phyloP scores from a whole-genome alignment of 2,329 filamentous ascomycete genomes.

The Alternaria solani region DNA sequence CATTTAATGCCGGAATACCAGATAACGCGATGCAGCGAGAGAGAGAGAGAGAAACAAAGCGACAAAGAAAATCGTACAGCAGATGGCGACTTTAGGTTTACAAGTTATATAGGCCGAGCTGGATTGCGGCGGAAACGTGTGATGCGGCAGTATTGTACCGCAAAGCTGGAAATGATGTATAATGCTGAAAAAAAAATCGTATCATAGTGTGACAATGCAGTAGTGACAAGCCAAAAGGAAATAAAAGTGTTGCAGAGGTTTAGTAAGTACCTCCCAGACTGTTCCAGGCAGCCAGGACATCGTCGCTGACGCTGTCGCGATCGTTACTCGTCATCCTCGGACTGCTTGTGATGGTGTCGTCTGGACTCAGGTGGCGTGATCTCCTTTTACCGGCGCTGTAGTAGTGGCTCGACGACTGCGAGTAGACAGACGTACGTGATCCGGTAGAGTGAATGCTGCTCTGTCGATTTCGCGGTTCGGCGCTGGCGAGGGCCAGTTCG shows the following conservation, averaged over 20 bases:
- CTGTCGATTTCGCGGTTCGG: constrained; percentile 26
- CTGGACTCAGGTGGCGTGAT: constrained; percentile 30
- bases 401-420: constrained; percentile 17
- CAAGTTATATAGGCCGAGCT: constrained; percentile 1
- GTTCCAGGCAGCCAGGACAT: constrained; percentile 58
- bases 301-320: constrained; percentile 54
- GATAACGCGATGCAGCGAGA: not conserved
- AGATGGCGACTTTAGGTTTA: constrained; percentile 1
- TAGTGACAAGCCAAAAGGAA: not conserved
- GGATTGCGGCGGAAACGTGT: not conserved
- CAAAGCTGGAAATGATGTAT: not conserved
- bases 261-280: constrained; percentile 53
- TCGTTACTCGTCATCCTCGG: constrained; percentile 20
- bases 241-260: not conserved
- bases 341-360: constrained; percentile 35
- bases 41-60: not conserved
- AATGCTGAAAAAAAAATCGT: not conserved
- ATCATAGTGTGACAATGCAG: not conserved
- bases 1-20: not conserved
- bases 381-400: constrained; percentile 21
- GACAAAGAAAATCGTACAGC: constrained; percentile 1
- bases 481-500: constrained; percentile 23
- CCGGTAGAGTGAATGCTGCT: constrained; percentile 32
- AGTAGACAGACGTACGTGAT: constrained; percentile 24
- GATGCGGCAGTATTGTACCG: constrained; percentile 4